phyloP scores from a whole-genome alignment of 768 basidiomycete genomes.

The Amyloporia xantha region DNA sequence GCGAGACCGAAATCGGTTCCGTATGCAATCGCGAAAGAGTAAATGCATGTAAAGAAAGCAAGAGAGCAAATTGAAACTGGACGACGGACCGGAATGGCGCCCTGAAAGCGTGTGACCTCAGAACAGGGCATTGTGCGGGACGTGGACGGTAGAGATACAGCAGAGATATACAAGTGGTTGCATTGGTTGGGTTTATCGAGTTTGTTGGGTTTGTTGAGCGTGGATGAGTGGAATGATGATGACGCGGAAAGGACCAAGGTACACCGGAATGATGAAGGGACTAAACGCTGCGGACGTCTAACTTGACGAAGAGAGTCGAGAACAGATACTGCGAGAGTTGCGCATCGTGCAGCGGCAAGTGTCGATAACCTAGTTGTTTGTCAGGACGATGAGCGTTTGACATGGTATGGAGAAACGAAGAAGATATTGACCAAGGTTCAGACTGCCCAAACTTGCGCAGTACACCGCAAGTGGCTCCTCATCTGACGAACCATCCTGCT shows the following conservation, averaged over 20 bases:
- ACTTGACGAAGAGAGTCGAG: slow-evolving; percentile 84
- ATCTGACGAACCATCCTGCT: slow-evolving; percentile 55
- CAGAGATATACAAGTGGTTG: background rate
- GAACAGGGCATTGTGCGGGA: too few relatives aligned
- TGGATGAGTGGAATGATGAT: background rate
- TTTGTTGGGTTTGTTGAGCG: background rate
- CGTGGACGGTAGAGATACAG: background rate
- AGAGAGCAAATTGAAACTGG: too few relatives aligned
- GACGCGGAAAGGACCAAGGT: background rate
- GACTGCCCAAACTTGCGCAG: slow-evolving; percentile 62
- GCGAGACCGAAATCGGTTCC: too few relatives aligned
- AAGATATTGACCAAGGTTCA: slow-evolving; percentile 75
- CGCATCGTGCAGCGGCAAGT: slow-evolving; percentile 83
- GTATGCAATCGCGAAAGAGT: too few relatives aligned
- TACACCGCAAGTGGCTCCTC: slow-evolving; percentile 67
- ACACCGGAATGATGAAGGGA: background rate
- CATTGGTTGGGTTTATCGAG: background rate
- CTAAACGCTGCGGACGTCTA: slow-evolving; percentile 38
- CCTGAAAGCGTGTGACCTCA: too few relatives aligned
- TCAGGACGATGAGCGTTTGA: background rate
- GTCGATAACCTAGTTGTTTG: slow-evolving; percentile 65
- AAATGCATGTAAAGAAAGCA: too few relatives aligned
- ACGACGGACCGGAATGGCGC: too few relatives aligned
- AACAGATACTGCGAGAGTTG: slow-evolving; percentile 87
- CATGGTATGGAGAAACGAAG: background rate